Conservation (phyloP, 768 basidiomycete genomes). For the Panellus pusillus region DNA sequence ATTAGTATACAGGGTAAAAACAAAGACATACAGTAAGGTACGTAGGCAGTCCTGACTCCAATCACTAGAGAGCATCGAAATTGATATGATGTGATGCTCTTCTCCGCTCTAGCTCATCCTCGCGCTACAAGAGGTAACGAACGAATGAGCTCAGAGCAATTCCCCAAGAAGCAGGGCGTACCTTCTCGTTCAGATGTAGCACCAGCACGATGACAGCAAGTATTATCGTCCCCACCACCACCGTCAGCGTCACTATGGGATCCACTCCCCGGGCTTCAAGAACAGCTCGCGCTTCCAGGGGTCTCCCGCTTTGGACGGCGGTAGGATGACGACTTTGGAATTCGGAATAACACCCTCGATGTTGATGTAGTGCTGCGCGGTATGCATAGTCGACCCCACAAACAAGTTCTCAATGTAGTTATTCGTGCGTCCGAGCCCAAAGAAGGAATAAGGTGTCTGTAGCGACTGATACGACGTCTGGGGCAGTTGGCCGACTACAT, state of each 20-base stretch:
- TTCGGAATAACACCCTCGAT: conserved; percentile 98
- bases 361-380: conserved; percentile 74
- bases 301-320: conserved; percentile 55
- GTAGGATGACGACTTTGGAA: conserved; percentile 93
- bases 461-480: conserved; percentile 92
- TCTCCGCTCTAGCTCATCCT: conserved; percentile 90
- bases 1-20: background rate
- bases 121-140: conserved; percentile 53
- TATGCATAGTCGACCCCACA: conserved; percentile 85
- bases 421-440: conserved; percentile 96
- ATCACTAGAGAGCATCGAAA: conserved; percentile 82
- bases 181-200: conserved; percentile 92
- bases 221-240: conserved; percentile 69
- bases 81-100: conserved; percentile 94
- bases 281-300: conserved; percentile 89
- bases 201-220: conserved; percentile 83
- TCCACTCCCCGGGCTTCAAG: conserved; percentile 93
- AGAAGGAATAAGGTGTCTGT: conserved; percentile 90
- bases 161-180: conserved; percentile 33
- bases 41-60: background rate
- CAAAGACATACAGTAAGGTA: background rate
- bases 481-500: conserved; percentile 83
- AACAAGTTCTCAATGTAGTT: conserved; percentile 99
- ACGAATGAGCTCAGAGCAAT: background rate
- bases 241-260: conserved; percentile 93